These are phyloP conservation scores for Hypomyces rosellus DNA, from an alignment of 2,329 filamentous ascomycete genomes.

Conservation along the genomic window DNA sequence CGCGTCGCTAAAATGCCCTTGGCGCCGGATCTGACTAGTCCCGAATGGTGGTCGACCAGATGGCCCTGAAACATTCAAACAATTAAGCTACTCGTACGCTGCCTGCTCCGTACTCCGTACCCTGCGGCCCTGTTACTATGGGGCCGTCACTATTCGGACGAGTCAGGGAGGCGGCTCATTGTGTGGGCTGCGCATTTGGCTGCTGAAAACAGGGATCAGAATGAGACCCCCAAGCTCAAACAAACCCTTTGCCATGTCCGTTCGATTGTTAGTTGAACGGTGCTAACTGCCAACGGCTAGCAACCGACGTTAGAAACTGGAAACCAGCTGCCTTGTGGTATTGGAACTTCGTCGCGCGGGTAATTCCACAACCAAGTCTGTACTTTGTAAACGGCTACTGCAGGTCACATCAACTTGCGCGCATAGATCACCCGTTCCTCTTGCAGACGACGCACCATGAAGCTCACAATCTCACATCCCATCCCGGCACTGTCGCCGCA, in stretches of 20 bases:
- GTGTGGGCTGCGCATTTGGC: slow-evolving; percentile 7
- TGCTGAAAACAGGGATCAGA: slow-evolving; percentile 13
- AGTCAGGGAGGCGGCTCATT: slow-evolving; percentile 10
- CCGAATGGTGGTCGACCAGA: background rate
- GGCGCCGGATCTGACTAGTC: slow-evolving; percentile 8
- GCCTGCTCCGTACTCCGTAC: background rate
- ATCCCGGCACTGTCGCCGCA: background rate
- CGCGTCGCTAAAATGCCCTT: background rate
- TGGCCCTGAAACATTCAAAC: slow-evolving; percentile 11
- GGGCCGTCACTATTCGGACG: slow-evolving; percentile 1
- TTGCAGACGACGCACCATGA: background rate
- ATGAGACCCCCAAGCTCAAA: slow-evolving; percentile 5
- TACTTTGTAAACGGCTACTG: background rate
- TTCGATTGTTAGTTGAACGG: too few relatives aligned
- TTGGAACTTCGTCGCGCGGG: background rate
- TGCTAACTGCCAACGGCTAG: too few relatives aligned
- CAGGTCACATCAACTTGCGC: slow-evolving; percentile 6
- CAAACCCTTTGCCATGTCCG: slow-evolving; percentile 1
- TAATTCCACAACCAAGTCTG: background rate
- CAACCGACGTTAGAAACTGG: background rate
- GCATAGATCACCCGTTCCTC: background rate
- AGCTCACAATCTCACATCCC: background rate
- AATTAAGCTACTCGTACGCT: slow-evolving; percentile 8
- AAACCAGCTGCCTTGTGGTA: background rate
- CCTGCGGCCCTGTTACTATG: background rate